A percentile compares a stretch with the other conserved stretches of the same genome.
These are phyloP conservation scores for Globisporangium megalacanthum DNA, from an alignment of 352 stramenopile genomes.

Conservation along the genomic window DNA sequence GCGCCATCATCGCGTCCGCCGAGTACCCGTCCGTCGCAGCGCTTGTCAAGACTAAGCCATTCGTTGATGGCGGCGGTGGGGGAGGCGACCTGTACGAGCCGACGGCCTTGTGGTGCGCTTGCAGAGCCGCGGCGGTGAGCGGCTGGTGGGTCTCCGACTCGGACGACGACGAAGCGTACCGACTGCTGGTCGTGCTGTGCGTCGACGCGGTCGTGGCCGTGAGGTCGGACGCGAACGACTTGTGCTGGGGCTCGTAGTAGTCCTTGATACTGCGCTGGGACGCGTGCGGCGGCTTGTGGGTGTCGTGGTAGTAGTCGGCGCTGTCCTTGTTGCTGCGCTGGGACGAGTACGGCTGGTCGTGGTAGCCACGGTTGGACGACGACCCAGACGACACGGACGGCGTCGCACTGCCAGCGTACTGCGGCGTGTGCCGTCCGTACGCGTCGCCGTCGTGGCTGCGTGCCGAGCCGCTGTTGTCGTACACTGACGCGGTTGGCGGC, in stretches of 20 bases:
- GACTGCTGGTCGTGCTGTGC: conserved; percentile 15
- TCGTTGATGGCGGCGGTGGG: conserved; percentile 5
- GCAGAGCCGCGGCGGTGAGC: conserved; percentile 2
- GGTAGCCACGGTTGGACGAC: background rate
- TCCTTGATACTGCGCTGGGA: conserved; percentile 7
- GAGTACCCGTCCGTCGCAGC: conserved; percentile 12
- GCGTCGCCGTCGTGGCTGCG: background rate
- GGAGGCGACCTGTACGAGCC: background rate
- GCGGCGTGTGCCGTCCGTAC: conserved; percentile 9
- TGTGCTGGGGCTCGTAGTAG: conserved; percentile 11
- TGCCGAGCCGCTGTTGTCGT: conserved; percentile 4
- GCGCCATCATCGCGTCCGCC: conserved; percentile 54
- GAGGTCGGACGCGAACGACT: conserved; percentile 20
- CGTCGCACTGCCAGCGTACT: conserved; percentile 7
- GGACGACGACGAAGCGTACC: conserved; percentile 6
- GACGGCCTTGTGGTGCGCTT: conserved; percentile 4
- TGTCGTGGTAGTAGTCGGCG: conserved; percentile 10
- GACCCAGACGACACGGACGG: background rate
- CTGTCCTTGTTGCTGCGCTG: conserved; percentile 22
- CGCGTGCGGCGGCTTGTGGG: conserved; percentile 18
- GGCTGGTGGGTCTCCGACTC: conserved; percentile 18
- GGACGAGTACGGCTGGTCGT: conserved; percentile 1
- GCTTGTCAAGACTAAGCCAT: background rate
- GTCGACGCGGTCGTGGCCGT: conserved; percentile 9
- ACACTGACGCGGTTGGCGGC: conserved; percentile 4